A percentile compares a stretch with the other conserved stretches of the same genome.
phyloP scores from a whole-genome alignment of 345 rosid genomes.

The Streptanthus diversifolius region DNA sequence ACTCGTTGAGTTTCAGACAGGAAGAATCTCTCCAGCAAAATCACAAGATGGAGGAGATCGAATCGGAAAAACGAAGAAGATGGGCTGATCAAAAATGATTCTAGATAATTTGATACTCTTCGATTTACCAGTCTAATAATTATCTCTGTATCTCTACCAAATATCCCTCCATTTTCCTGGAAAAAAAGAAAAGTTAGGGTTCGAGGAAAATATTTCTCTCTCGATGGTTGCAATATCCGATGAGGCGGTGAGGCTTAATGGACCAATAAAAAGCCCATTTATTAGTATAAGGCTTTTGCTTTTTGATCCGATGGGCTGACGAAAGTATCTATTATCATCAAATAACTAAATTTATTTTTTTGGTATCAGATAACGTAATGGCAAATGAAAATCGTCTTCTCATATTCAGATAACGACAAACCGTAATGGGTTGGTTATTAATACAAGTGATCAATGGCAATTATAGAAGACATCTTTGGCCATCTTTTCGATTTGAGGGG shows the following conservation, averaged over 20 bases:
- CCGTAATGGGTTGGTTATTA: too few relatives aligned
- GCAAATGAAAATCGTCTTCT: neutral
- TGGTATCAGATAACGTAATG: neutral
- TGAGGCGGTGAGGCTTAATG: neutral
- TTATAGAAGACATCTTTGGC: neutral
- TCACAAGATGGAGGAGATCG: neutral
- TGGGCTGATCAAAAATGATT: neutral
- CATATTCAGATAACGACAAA: neutral
- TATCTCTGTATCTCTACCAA: neutral
- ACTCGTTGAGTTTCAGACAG: conserved; percentile 2
- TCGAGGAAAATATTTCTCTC: conserved; percentile 21
- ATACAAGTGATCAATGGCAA: neutral
- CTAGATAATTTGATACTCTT: neutral
- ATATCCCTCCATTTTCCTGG: conserved; percentile 1
- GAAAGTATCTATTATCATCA: neutral
- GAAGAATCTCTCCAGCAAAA: neutral
- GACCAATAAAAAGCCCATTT: conserved; percentile 23
- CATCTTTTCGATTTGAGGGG: neutral
- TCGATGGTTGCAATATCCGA: neutral
- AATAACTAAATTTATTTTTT: too few relatives aligned
- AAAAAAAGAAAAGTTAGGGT: conserved; percentile 16
- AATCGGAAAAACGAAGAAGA: neutral
- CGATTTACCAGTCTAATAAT: neutral
- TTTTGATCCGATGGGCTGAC: conserved; percentile 1
- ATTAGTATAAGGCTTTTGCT: neutral